Evolutionary conservation across 2,329 filamentous ascomycete species (phyloP).

Genomic region (Neurospora sp.): DNA sequence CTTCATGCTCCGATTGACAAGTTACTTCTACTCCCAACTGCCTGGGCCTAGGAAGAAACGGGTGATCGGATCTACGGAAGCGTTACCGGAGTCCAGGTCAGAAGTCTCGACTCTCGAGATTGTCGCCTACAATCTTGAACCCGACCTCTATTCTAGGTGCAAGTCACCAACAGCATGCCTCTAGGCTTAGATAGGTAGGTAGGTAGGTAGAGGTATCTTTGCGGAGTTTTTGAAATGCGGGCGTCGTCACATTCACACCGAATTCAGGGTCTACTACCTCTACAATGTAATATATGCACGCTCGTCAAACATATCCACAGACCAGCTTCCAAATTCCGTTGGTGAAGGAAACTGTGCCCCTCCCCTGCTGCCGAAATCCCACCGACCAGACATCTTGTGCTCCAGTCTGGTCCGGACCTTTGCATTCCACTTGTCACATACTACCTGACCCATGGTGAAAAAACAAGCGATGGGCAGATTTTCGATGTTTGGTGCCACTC

Average conservation of each 20-base stretch:
- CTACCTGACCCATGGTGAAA: no score
- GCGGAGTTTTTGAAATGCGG: neutral
- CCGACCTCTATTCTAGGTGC: neutral
- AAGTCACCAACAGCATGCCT: neutral
- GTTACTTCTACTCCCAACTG: neutral
- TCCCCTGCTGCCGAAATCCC: no score
- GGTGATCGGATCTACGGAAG: neutral
- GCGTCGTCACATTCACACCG: neutral
- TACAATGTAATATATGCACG: neutral
- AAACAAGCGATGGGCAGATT: no score
- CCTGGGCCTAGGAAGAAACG: no score
- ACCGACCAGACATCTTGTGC: no score
- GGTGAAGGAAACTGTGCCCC: neutral
- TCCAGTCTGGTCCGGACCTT: no score
- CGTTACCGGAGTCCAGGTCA: neutral
- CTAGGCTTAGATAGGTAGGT: neutral
- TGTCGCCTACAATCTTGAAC: neutral
- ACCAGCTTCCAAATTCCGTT: neutral
- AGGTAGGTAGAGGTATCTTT: neutral
- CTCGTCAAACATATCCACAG: neutral
- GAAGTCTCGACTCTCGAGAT: neutral
- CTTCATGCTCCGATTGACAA: neutral
- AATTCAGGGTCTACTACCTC: no score
- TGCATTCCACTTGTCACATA: no score
- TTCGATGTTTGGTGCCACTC: no score